These are phyloP conservation scores for Cucurbitaria berberidis DNA, from an alignment of 2,329 filamentous ascomycete species.

Conservation along the genomic window DNA sequence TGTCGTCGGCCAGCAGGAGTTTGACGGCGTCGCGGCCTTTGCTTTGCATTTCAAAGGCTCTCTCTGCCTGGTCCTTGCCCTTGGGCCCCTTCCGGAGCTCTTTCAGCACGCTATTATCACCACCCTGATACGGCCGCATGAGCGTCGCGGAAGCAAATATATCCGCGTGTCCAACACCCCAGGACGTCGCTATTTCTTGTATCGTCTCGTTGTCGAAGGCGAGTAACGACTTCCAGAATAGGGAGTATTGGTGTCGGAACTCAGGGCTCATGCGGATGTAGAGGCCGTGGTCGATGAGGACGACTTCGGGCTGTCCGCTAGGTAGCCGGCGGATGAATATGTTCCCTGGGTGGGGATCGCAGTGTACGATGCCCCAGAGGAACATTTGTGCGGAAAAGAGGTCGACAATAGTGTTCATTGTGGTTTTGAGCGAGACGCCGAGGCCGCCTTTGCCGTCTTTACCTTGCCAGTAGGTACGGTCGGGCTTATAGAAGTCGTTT, in stretches of 20 bases:
- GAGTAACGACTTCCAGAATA: slow-evolving; percentile 93
- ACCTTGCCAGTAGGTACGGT: slow-evolving; percentile 80
- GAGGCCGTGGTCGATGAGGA: slow-evolving; percentile 95
- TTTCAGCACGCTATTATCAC: slow-evolving; percentile 70
- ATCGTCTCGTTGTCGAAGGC: slow-evolving; percentile 90
- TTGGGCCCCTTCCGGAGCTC: slow-evolving; percentile 61
- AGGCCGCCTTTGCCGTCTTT: slow-evolving; percentile 76
- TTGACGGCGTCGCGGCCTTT: slow-evolving; percentile 75
- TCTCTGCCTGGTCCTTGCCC: slow-evolving; percentile 62
- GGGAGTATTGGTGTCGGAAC: slow-evolving; percentile 84
- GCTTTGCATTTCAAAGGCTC: slow-evolving; percentile 80
- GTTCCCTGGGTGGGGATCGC: slow-evolving; percentile 96
- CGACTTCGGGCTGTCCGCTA: slow-evolving; percentile 82
- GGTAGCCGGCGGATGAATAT: slow-evolving; percentile 91
- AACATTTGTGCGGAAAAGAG: slow-evolving; percentile 98
- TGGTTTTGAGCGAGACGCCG: slow-evolving; percentile 79
- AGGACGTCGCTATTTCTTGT: slow-evolving; percentile 71
- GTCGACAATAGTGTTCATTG: slow-evolving; percentile 97
- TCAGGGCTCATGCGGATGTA: slow-evolving; percentile 88
- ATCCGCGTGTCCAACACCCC: slow-evolving; percentile 89
- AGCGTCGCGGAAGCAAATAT: slow-evolving; percentile 91
- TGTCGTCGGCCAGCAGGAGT: slow-evolving; percentile 81
- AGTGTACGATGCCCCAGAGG: slow-evolving; percentile 93
- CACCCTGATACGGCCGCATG: slow-evolving; percentile 88
- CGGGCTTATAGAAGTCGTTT: slow-evolving; percentile 74